Evolutionary conservation across 345 rosid genomes (phyloP).

Genomic region (Laguncularia racemosa): DNA sequence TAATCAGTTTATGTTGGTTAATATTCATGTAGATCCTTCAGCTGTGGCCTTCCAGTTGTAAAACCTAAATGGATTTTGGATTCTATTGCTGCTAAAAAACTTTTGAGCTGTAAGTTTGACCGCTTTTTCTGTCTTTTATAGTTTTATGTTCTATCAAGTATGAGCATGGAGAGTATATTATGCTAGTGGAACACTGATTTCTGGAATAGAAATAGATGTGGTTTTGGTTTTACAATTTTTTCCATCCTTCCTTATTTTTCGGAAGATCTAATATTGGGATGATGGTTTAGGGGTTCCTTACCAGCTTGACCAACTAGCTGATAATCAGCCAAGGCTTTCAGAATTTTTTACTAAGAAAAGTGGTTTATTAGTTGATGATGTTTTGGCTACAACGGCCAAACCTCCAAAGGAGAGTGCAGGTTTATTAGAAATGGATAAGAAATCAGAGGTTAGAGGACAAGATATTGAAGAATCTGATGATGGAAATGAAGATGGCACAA

Average conservation of each 20-base stretch:
- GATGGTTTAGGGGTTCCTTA: slow-evolving; percentile 71
- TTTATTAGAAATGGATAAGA: slow-evolving; percentile 12
- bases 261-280: slow-evolving; percentile 1
- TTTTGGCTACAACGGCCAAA: slow-evolving; percentile 1
- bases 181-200: not conserved
- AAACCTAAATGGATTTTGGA: slow-evolving; percentile 88
- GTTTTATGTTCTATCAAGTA: not conserved
- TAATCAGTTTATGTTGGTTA: slow-evolving; percentile 2
- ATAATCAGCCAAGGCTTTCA: slow-evolving; percentile 80
- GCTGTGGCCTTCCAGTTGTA: slow-evolving; percentile 88
- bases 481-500: slow-evolving; percentile 14
- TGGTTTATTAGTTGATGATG: slow-evolving; percentile 18
- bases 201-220: not conserved
- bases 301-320: slow-evolving; percentile 78
- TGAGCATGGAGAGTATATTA: not conserved
- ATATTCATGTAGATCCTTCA: slow-evolving; percentile 61
- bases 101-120: slow-evolving; percentile 66
- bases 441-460: not conserved
- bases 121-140: not conserved
- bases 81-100: slow-evolving; percentile 63
- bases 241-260: not conserved
- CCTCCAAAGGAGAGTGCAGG: too few species aligned
- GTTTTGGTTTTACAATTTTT: not conserved
- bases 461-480: slow-evolving; percentile 15
- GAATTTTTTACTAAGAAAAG: slow-evolving; percentile 54